Base-by-base conservation (phyloP, 352 stramenopile genomes). In the Phytophthora gonapodyides region DNA sequence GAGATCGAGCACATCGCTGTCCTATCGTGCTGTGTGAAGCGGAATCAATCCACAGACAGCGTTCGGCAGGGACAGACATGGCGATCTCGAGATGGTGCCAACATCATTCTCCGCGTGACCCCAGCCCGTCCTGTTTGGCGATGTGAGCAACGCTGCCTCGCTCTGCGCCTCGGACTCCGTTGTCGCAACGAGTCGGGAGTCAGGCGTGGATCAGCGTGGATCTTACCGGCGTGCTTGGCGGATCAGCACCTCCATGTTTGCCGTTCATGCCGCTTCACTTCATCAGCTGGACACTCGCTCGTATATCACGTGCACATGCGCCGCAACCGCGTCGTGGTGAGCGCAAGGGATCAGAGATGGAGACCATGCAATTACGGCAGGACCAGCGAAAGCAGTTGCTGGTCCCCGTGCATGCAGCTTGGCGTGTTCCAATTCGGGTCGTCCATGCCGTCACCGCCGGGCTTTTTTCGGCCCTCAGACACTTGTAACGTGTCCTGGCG, bases 401-500 rank as follows among this genome's bases (percentile, higher is more conserved):
- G 21, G 21, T 3, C 21, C 3, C 21, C 21, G 21, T 24, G 21
- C 21, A 1, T 24, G 21, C 3, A 24, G 21, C 21, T 24, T 24
- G 21, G 21, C 21, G 21, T n/a, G n/a, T 24, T 24, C 21, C 21
- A 24, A 24, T 24, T 24, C 21, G 21, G 21, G 21, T 24, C 21
- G 21, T 24, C 21, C 21, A 24, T 24, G 21, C 21, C n/a, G 21
- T 3, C 21, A 24, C 21, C 21, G 47, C 27, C 4, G 9, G 48
- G 51, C 38, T 57, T 57, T 58, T 58, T 48, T 57, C 37, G 21
- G 50, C 50, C n/a, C n/a, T n/a, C n/a, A n/a, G n/a, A n/a, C 44
- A 51, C 44, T 11, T 24, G 44, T 40, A 50, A 27, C 44, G n/a
- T 1, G 24, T 38, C n/a, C n/a, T n/a, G n/a, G n/a, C n/a, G n/a